Base-by-base conservation (phyloP, 176 grass and related monocot genomes). In the Paspalum notatum region DNA sequence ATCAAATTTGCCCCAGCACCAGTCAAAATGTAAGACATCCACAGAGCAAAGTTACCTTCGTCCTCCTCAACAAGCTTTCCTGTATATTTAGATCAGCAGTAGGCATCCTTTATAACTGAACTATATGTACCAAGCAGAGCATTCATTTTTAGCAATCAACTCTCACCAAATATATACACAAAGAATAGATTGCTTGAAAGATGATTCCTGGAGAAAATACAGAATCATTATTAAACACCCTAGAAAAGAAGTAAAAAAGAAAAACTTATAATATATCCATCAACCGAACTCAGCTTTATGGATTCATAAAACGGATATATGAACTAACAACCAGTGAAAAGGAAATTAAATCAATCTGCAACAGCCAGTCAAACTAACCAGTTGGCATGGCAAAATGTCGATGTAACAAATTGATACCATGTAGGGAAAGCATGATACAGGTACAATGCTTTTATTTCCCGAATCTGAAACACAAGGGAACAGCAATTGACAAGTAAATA, bases 161-260 rank as follows among this genome's bases (percentile, higher is more conserved):
- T 84, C 95, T 94, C 86, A 99, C 96, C 96, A 91, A 99, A 99
- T 65, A 99, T 99, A 77, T 99, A 99, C 47, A 99, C 84, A 85
- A 99, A 99, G 85, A 99, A 99, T 49, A 99, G 79, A 83, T 99
- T 99, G 85, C 92, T 99, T 62, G 96, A 99, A 75, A 99, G 92
- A 79, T 99, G 96, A 22, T 99, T 92, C 96, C 92, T 99, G 90
- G 39, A 91, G 86, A 61, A 12, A 64, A 71, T 60, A 64, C 7
- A 61, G 18, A 9, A 71, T 59, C 74, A 62, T 68, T n/a, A 91
- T 65, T 68, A 90, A 71, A 75, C 39, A 50, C 32, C 6, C 66
- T n/a, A 42, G 50, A 82, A 85, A 64, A 46, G 53, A 44, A 75
- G 71, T 59, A 79, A 41, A 20, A 20, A 71, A 13, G 25, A 62